Base-by-base conservation (phyloP, 192 early-diverging fungal species). In the Coemansia sp. region DNA sequence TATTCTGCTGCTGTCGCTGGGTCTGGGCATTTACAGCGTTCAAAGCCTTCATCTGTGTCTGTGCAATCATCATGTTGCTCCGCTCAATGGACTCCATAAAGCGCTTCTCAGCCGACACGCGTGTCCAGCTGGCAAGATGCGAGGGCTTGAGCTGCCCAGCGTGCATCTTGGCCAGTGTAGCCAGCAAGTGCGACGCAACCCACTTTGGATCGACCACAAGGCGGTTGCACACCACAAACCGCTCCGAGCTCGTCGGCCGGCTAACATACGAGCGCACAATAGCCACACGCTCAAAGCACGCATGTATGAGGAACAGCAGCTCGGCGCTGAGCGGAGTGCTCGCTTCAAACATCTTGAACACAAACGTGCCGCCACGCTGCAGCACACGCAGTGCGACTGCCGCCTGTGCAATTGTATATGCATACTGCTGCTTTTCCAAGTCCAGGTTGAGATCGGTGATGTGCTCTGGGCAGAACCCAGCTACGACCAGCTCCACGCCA, bases 121-220 rank as follows among this genome's bases (percentile, higher is more conserved):
- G 56, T 5, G 73, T 77, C 73, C 67, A 77, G 11, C 67, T 70
- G 1, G 70, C 67, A 24, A 77, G 52, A 47, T 77, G 74, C 35
- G 68, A 62, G 27, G 56, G 56, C 35, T 70, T 70, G 58, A 70
- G 30, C 28, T 62, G 47, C 2, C 54, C 54, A 3, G 35, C 14
- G 18, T 60, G 44, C 32, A 77, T 71, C 45, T 52, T 77, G 8
- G 22, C 14, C 56, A 77, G 29, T 0, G 74, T 68, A 19, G 60
- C 31, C 5, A 53, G 35, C 21, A 70, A 38, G 47, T 77, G 74
- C 28, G 38, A n/a, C 0, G 58, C 51, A 2, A 67, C 48, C 67
- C 74, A 50, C 3, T 30, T 7, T 2, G 67, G 21, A 24, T 65
- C 74, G 0, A 28, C 42, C 9, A 24, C 18, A 1, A 77, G 40